These are phyloP conservation scores for Daldinia childiae DNA, from an alignment of 495 filamentous ascomycete genomes.

Conservation along the genomic window DNA sequence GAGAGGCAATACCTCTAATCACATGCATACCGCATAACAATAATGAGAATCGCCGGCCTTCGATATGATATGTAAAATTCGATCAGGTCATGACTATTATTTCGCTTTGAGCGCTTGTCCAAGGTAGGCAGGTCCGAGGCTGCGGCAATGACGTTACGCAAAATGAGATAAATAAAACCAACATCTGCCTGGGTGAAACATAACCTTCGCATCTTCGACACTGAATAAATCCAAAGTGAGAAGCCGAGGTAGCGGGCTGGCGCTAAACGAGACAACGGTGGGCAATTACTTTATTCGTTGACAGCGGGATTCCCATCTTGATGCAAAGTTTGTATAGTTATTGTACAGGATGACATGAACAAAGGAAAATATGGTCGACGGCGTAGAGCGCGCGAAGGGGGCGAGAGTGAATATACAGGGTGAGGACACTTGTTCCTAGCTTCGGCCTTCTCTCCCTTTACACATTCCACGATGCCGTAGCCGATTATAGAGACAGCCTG, in stretches of 20 bases:
- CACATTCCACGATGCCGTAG: slow-evolving; percentile 30
- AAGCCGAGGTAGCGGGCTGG: neutral
- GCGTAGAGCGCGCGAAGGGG: slow-evolving; percentile 16
- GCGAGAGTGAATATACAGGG: slow-evolving; percentile 36
- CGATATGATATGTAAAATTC: slow-evolving; percentile 20
- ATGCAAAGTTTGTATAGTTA: slow-evolving; percentile 42
- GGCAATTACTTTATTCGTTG: slow-evolving; percentile 40
- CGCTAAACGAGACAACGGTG: slow-evolving; percentile 11
- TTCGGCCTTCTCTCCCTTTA: slow-evolving; percentile 22
- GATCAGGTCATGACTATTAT: slow-evolving; percentile 13
- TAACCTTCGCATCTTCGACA: neutral
- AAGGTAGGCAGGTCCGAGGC: slow-evolving; percentile 4
- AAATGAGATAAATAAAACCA: slow-evolving; percentile 10
- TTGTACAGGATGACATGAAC: slow-evolving; percentile 39
- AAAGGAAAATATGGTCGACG: slow-evolving; percentile 28
- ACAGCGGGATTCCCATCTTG: slow-evolving; percentile 29
- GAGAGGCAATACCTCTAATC: neutral
- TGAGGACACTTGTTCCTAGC: slow-evolving; percentile 19
- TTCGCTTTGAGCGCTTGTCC: neutral
- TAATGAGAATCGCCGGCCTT: neutral
- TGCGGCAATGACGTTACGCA: neutral
- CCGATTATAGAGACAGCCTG: slow-evolving; percentile 12
- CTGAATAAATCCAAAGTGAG: neutral
- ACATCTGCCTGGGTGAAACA: neutral
- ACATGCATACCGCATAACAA: neutral